Evolutionary conservation across 768 basidiomycete genomes (phyloP).

Genomic region (Phylloporus arenicola): DNA sequence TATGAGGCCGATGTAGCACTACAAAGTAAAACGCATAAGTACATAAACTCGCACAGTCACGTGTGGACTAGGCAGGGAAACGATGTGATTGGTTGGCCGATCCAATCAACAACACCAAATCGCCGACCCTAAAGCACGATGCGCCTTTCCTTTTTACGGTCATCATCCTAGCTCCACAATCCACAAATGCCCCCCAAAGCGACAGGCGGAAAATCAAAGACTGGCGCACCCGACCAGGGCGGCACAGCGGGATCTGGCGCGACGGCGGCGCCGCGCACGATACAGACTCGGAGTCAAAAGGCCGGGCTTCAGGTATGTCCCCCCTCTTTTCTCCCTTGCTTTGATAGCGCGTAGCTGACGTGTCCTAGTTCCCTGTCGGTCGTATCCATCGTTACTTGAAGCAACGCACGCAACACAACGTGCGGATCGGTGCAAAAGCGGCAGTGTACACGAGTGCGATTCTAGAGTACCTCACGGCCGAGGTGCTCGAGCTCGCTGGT

Average conservation of each 20-base stretch:
- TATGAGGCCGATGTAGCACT: no score
- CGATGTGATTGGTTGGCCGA: no score
- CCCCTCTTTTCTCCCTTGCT: neutral
- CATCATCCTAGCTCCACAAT: slow-evolving; percentile 17
- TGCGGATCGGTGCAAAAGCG: slow-evolving; percentile 95
- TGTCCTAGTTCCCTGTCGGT: slow-evolving; percentile 81
- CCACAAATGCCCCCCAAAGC: slow-evolving; percentile 46
- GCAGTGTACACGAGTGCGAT: slow-evolving; percentile 97
- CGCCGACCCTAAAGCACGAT: slow-evolving; percentile 33
- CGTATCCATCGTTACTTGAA: slow-evolving; percentile 97
- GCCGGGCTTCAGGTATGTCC: slow-evolving; percentile 77
- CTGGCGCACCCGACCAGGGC: slow-evolving; percentile 30
- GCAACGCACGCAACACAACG: slow-evolving; percentile 86
- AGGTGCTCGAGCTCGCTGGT: slow-evolving; percentile 95
- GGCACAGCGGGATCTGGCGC: slow-evolving; percentile 26
- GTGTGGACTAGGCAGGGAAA: no score
- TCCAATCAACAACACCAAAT: slow-evolving; percentile 27
- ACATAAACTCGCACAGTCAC: no score
- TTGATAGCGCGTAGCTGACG: neutral
- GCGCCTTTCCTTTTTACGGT: slow-evolving; percentile 28
- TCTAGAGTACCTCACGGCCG: slow-evolving; percentile 92
- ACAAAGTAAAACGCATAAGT: no score
- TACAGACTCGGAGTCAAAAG: slow-evolving; percentile 73
- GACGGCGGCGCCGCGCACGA: slow-evolving; percentile 31
- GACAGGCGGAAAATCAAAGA: slow-evolving; percentile 60